Evolutionary conservation across 768 basidiomycete species (phyloP), one percentile per base, ranked within the genome.

Genomic region (Trametes cubensis): DNA sequence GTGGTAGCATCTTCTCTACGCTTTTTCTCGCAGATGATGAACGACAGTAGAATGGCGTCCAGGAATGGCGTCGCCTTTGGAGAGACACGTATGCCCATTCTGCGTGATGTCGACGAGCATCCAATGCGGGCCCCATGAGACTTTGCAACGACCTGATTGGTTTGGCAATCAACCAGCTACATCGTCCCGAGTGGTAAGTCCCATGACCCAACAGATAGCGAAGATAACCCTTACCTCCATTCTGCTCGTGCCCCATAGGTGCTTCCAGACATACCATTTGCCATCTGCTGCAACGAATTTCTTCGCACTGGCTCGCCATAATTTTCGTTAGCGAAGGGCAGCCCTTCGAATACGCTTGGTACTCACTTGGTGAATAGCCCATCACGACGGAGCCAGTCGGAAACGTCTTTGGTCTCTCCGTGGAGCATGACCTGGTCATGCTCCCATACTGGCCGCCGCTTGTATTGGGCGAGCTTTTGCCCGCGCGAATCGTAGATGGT

Each of bases 1-100:
- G 11, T 53, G 4, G 8, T 11, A 40, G 51, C 51, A 17, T 42
- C 15, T 7, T 26, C 54, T 30, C 44, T 25, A 4, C 41, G 23
- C 26, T 55, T 45, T 10, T 55, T 28, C 45, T 57, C 55, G 46
- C 30, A 47, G 38, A 57, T 48, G 38, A 47, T 26, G 46, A 57
- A 47, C 0, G 55, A 48, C 30, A 57, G 20, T n/a, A 57, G 13
- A 18, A 57, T 57, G 2, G 45, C 46, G 23, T 57, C 55, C 6
- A 57, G 20, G 30, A 48, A 39, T 1, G 30, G 21, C 4, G 46
- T 10, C 4, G n/a, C 45, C 1, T 48, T 26, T 14, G n/a, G 20
- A 7, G 13, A 15, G 25, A 48, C 30, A 10, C 39, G 34, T 11
- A 48, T 47, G 21, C 38, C 42, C 46, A 30, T 20, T 39, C 48